These are phyloP conservation scores for Phytopythium sindhum DNA, from an alignment of 352 stramenopile species.

Conservation along the genomic window DNA sequence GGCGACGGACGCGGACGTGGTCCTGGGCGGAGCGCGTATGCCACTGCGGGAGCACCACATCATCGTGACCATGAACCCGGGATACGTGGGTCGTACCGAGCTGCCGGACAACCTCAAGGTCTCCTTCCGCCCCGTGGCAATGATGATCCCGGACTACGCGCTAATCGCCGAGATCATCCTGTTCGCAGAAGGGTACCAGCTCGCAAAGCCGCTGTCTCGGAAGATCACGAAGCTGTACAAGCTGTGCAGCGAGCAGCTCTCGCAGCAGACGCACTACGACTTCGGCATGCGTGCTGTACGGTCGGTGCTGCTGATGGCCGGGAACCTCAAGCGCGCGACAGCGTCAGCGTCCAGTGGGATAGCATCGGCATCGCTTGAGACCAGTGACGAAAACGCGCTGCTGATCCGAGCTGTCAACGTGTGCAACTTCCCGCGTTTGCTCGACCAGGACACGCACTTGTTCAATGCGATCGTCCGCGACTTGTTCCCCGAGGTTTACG, in stretches of 20 bases:
- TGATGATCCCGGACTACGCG: slow-evolving; percentile 88
- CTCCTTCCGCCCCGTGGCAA: slow-evolving; percentile 80
- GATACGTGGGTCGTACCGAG: slow-evolving; percentile 74
- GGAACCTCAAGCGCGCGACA: slow-evolving; percentile 48
- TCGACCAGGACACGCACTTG: slow-evolving; percentile 84
- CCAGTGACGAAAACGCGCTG: slow-evolving; percentile 60
- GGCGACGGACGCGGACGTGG: slow-evolving; percentile 24
- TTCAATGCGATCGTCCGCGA: slow-evolving; percentile 89
- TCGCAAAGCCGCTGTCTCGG: slow-evolving; percentile 51
- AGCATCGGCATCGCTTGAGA: background rate
- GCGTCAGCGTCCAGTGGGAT: background rate
- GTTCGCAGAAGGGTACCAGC: slow-evolving; percentile 77
- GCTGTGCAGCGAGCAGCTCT: slow-evolving; percentile 83
- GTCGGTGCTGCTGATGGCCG: slow-evolving; percentile 76
- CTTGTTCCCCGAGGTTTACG: slow-evolving; percentile 68
- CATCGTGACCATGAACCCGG: slow-evolving; percentile 89
- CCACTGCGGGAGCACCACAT: slow-evolving; percentile 67
- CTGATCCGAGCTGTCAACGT: slow-evolving; percentile 94
- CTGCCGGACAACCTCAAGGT: slow-evolving; percentile 85
- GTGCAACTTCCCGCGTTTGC: slow-evolving; percentile 90
- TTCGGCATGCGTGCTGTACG: slow-evolving; percentile 88
- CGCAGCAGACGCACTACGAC: slow-evolving; percentile 82
- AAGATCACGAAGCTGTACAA: slow-evolving; percentile 83
- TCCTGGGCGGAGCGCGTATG: slow-evolving; percentile 57
- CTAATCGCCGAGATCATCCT: slow-evolving; percentile 85